Evolutionary conservation across 192 early-diverging fungal species (phyloP).

Genomic region (Pecoramyces ruminantium): DNA sequence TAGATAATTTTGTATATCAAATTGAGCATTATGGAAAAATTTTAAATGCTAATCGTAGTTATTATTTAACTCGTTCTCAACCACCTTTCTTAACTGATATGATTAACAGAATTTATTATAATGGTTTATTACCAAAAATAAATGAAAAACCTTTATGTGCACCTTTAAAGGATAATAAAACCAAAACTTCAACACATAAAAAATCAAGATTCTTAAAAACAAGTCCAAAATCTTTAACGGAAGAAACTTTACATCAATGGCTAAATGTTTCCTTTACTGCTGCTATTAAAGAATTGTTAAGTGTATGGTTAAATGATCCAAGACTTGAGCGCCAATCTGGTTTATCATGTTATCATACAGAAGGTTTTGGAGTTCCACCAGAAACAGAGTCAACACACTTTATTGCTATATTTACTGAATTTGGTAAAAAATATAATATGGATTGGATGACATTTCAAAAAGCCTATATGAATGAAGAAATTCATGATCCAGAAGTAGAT

Average conservation of each 20-base stretch:
- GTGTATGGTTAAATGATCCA: conserved; percentile 73
- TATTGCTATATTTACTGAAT: conserved; percentile 2
- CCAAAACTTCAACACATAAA: not conserved
- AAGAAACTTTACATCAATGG: conserved; percentile 55
- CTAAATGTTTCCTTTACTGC: conserved; percentile 35
- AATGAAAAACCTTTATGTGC: conserved; percentile 1
- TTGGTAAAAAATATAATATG: conserved; percentile 11
- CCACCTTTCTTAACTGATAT: conserved; percentile 97
- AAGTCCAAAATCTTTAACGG: conserved; percentile 2
- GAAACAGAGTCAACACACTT: conserved; percentile 91
- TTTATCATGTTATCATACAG: conserved; percentile 69
- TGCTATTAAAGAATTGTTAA: conserved; percentile 78
- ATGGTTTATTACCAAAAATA: conserved; percentile 19
- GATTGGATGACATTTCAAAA: conserved; percentile 52
- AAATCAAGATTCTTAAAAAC: conserved; percentile 8
- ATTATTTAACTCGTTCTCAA: conserved; percentile 74
- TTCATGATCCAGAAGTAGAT: conserved; percentile 72
- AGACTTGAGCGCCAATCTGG: conserved; percentile 58
- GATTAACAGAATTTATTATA: conserved; percentile 61
- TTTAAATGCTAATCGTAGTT: not conserved
- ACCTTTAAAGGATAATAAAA: too few relatives aligned
- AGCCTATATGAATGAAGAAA: conserved; percentile 46
- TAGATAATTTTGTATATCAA: conserved; percentile 93
- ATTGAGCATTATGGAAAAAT: conserved; percentile 68
- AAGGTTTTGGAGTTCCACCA: conserved; percentile 88